phyloP scores from a whole-genome alignment of 805 yeast species.

The Kodamaea leandrae region DNA sequence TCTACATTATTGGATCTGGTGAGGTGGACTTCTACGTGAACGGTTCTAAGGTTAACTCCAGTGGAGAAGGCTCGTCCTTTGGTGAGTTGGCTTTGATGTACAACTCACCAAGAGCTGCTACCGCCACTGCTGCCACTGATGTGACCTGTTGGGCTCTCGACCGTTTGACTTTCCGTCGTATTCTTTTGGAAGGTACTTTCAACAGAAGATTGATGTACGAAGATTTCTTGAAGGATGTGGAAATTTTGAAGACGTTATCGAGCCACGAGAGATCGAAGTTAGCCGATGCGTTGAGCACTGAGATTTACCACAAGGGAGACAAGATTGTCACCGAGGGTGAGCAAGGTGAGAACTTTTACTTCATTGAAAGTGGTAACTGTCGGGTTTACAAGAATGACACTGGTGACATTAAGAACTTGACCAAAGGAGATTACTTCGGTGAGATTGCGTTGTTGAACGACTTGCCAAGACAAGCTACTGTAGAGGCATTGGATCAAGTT shows the following conservation, averaged over 20 bases:
- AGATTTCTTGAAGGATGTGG: slow-evolving; percentile 80
- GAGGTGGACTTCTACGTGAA: slow-evolving; percentile 77
- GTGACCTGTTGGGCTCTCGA: slow-evolving; percentile 84
- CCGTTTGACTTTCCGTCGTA: slow-evolving; percentile 87
- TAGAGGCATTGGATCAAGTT: slow-evolving; percentile 68
- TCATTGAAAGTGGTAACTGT: slow-evolving; percentile 72
- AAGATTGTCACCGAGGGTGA: slow-evolving; percentile 86
- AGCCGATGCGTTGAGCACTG: slow-evolving; percentile 91
- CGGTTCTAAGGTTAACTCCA: slow-evolving; percentile 63
- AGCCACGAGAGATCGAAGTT: slow-evolving; percentile 83
- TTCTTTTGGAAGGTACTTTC: slow-evolving; percentile 84
- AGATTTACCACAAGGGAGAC: slow-evolving; percentile 65
- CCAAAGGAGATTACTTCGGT: slow-evolving; percentile 92
- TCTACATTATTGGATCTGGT: slow-evolving; percentile 84
- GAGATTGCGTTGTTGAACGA: slow-evolving; percentile 92
- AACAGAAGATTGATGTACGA: slow-evolving; percentile 90
- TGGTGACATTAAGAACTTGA: slow-evolving; percentile 58
- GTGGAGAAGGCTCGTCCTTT: slow-evolving; percentile 87
- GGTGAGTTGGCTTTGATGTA: slow-evolving; percentile 98
- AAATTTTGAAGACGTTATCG: slow-evolving; percentile 69
- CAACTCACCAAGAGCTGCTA: slow-evolving; percentile 96
- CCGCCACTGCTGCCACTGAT: slow-evolving; percentile 70
- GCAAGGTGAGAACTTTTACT: slow-evolving; percentile 43
- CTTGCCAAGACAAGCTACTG: slow-evolving; percentile 91
- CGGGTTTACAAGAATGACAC: slow-evolving; percentile 61